Percentiles rank a stretch among this genome's conserved stretches.
Evolutionary conservation across 768 basidiomycete species (phyloP).

Genomic region (Tylopilus vinaceipallidus): DNA sequence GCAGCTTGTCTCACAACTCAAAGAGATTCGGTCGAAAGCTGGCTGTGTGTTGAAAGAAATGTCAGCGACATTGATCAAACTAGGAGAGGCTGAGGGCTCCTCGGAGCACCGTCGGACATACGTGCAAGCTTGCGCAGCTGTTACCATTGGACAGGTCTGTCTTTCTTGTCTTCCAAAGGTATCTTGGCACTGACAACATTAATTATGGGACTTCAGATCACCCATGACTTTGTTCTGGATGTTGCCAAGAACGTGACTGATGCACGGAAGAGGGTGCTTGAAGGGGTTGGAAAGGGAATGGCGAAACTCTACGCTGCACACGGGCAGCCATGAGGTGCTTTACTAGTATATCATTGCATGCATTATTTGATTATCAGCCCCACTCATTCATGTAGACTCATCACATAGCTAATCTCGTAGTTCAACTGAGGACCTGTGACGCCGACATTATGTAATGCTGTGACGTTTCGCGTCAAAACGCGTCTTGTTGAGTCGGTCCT

Average conservation of each 20-base stretch:
- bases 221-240: slow-evolving; percentile 59
- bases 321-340: slow-evolving; percentile 21
- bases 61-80: slow-evolving; percentile 47
- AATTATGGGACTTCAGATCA: slow-evolving; percentile 42
- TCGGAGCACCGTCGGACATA: slow-evolving; percentile 51
- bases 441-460: slow-evolving; percentile 14
- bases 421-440: slow-evolving; percentile 2
- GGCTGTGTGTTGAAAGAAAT: slow-evolving; percentile 54
- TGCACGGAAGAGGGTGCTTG: slow-evolving; percentile 66
- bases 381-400: slow-evolving; percentile 28
- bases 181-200: neutral
- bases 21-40: slow-evolving; percentile 56
- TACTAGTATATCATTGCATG: slow-evolving; percentile 1
- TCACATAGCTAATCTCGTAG: slow-evolving; percentile 2
- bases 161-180: neutral
- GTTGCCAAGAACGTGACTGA: slow-evolving; percentile 67
- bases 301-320: slow-evolving; percentile 48
- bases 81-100: slow-evolving; percentile 51
- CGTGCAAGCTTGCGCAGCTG: slow-evolving; percentile 47
- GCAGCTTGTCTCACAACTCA: slow-evolving; percentile 68
- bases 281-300: slow-evolving; percentile 72
- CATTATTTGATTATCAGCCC: slow-evolving; percentile 16
- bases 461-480: slow-evolving; percentile 30
- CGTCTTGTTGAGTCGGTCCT: slow-evolving; percentile 14
- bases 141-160: slow-evolving; percentile 37